A percentile compares a stretch with the other conserved stretches of the same genome.
Evolutionary conservation across 2,329 filamentous ascomycete genomes (phyloP).

Genomic region (Cryphonectria radicalis): DNA sequence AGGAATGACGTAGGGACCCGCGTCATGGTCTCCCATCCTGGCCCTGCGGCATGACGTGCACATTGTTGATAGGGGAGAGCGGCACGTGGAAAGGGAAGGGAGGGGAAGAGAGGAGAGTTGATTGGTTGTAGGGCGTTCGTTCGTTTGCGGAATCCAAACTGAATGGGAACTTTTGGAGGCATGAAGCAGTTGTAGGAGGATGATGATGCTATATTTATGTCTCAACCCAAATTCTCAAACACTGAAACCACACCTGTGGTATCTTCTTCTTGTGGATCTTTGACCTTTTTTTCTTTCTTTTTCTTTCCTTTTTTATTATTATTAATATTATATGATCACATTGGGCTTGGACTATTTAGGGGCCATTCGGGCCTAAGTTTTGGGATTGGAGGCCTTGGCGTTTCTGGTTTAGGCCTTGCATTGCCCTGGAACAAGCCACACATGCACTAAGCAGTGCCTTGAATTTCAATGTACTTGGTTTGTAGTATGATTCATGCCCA

Average conservation of each 20-base stretch:
- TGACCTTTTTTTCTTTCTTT: too few relatives aligned
- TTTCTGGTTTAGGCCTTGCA: not conserved
- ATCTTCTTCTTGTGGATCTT: too few relatives aligned
- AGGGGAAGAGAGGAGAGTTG: not conserved
- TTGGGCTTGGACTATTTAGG: not conserved
- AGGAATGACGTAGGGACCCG: slow-evolving; percentile 16
- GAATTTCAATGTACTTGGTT: not conserved
- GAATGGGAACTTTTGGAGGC: not conserved
- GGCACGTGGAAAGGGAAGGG: not conserved
- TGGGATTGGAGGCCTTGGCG: not conserved
- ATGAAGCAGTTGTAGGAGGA: not conserved
- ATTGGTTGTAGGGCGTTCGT: not conserved
- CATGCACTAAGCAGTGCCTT: not conserved
- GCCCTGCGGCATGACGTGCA: slow-evolving; percentile 9
- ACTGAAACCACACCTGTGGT: not conserved
- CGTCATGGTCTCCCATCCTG: slow-evolving; percentile 12
- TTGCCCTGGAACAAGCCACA: not conserved
- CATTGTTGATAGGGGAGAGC: not conserved
- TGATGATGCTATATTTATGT: not conserved
- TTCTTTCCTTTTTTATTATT: not conserved
- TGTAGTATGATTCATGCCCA: not conserved
- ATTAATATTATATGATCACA: too few relatives aligned
- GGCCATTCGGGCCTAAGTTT: not conserved
- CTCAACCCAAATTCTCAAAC: not conserved
- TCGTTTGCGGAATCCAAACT: not conserved